These are phyloP conservation scores for Sarocladiaceae sp. DNA, from an alignment of 2,329 filamentous ascomycete genomes.

Conservation along the genomic window DNA sequence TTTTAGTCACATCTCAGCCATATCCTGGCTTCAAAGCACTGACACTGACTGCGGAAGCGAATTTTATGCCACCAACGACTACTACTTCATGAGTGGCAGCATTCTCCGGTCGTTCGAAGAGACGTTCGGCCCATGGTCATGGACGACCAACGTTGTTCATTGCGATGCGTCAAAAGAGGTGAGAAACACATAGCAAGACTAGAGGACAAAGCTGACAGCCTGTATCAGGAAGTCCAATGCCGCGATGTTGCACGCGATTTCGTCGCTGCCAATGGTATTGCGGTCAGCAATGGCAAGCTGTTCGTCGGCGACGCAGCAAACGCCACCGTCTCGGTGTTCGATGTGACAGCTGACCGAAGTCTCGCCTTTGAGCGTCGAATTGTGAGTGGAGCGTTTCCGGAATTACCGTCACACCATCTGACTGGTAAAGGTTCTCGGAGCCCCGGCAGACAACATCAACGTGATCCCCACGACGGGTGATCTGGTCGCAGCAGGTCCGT, in stretches of 20 bases:
- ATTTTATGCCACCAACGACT: slow-evolving; percentile 6
- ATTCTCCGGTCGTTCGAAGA: not conserved
- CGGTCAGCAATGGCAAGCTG: not conserved
- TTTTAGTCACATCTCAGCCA: too few species aligned
- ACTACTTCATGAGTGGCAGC: slow-evolving; percentile 2
- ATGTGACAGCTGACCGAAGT: not conserved
- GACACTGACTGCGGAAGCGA: not conserved
- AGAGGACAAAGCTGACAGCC: too few species aligned
- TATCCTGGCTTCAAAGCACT: not conserved
- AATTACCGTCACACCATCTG: not conserved
- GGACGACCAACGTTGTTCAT: slow-evolving; percentile 3
- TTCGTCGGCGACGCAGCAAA: slow-evolving; percentile 4
- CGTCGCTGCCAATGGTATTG: slow-evolving; percentile 1
- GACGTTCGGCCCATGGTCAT: slow-evolving; percentile 3
- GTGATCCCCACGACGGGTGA: slow-evolving; percentile 2
- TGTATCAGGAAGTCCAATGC: slow-evolving; percentile 1
- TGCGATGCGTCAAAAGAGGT: not conserved
- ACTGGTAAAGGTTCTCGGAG: slow-evolving; percentile 1
- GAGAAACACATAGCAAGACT: not conserved
- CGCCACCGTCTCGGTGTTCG: slow-evolving; percentile 2
- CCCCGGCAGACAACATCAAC: slow-evolving; percentile 6
- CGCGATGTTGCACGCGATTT: not conserved
- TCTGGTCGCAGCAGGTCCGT: slow-evolving; percentile 4
- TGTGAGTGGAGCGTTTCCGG: not conserved
- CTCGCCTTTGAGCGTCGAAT: not conserved